Evolutionary conservation across 352 stramenopile genomes (phyloP).

Genomic region (Pythium scleroteichum): DNA sequence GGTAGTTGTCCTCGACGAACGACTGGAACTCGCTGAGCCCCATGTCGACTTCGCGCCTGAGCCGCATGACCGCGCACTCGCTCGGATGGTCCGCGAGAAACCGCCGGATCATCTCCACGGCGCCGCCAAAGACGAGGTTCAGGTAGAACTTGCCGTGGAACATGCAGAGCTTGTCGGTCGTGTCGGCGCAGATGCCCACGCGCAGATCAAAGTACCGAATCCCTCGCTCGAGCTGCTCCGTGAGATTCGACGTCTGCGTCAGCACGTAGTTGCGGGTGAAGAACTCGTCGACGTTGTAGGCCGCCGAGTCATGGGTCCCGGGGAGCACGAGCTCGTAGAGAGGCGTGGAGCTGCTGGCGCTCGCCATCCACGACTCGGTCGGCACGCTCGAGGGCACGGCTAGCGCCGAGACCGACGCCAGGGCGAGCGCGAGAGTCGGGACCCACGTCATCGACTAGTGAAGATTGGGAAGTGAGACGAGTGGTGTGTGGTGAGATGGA

Average conservation of each 20-base stretch:
- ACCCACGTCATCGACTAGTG: neutral
- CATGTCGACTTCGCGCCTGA: neutral
- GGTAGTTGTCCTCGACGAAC: slow-evolving; percentile 19
- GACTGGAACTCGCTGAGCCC: slow-evolving; percentile 12
- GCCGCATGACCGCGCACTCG: slow-evolving; percentile 14
- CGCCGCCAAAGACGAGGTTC: slow-evolving; percentile 8
- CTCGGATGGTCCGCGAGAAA: slow-evolving; percentile 4
- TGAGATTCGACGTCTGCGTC: slow-evolving; percentile 8
- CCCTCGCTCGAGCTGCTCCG: slow-evolving; percentile 14
- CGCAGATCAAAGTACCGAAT: slow-evolving; percentile 20
- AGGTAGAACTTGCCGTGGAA: slow-evolving; percentile 21
- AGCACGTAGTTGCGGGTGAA: slow-evolving; percentile 8
- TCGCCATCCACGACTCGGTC: slow-evolving; percentile 16
- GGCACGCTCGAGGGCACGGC: slow-evolving; percentile 8
- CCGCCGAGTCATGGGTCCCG: slow-evolving; percentile 11
- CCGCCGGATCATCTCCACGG: slow-evolving; percentile 8
- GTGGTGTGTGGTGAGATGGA: too few relatives aligned
- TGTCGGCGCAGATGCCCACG: slow-evolving; percentile 13
- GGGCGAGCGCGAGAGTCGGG: neutral
- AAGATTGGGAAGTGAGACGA: too few relatives aligned
- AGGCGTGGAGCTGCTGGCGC: slow-evolving; percentile 2
- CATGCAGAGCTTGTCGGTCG: slow-evolving; percentile 18
- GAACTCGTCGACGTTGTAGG: slow-evolving; percentile 10
- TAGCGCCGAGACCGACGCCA: neutral
- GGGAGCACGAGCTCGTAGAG: slow-evolving; percentile 17